These are phyloP conservation scores for Chara braunii DNA, from an alignment of 139 green algal species.

Conservation along the genomic window DNA sequence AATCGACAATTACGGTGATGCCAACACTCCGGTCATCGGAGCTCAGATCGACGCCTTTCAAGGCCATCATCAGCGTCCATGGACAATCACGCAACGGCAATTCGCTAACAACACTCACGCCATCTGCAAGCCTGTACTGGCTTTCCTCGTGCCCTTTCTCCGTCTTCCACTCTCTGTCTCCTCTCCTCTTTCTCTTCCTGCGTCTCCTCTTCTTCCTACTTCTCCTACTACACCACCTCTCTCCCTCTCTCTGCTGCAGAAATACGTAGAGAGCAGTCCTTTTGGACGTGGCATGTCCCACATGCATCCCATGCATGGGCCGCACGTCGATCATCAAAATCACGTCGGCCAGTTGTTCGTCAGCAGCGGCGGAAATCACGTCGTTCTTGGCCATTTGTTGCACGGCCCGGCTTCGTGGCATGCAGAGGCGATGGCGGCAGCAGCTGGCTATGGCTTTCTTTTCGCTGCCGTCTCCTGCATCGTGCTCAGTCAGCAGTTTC, in stretches of 20 bases:
- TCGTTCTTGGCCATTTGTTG: too few species aligned
- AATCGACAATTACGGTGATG: slow-evolving; percentile 91
- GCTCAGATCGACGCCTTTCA: slow-evolving; percentile 59
- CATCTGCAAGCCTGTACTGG: slow-evolving; percentile 43
- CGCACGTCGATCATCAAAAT: too few species aligned
- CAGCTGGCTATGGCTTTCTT: slow-evolving; percentile 53
- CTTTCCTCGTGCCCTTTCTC: slow-evolving; percentile 35
- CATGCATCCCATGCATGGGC: too few species aligned
- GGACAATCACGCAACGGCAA: slow-evolving; percentile 94
- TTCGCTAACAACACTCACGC: slow-evolving; percentile 89
- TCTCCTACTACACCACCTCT: too few species aligned
- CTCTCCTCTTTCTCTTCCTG: too few species aligned
- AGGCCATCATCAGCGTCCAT: slow-evolving; percentile 87
- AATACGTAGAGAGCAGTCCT: too few species aligned
- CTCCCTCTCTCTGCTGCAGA: too few species aligned
- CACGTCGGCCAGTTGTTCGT: too few species aligned
- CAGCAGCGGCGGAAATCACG: too few species aligned
- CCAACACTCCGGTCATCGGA: slow-evolving; percentile 80
- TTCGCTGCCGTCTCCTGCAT: slow-evolving; percentile 66
- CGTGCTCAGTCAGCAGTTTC: slow-evolving; percentile 90
- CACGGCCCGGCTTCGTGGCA: too few species aligned
- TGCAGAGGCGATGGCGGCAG: too few species aligned
- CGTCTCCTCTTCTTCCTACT: slow-evolving; percentile 32
- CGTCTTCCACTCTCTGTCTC: slow-evolving; percentile 30
- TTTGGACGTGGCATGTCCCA: too few species aligned